Percentiles rank a stretch among this genome's conserved stretches.
Evolutionary conservation across 768 basidiomycete species (phyloP).

Genomic region (Hericium alpestre): DNA sequence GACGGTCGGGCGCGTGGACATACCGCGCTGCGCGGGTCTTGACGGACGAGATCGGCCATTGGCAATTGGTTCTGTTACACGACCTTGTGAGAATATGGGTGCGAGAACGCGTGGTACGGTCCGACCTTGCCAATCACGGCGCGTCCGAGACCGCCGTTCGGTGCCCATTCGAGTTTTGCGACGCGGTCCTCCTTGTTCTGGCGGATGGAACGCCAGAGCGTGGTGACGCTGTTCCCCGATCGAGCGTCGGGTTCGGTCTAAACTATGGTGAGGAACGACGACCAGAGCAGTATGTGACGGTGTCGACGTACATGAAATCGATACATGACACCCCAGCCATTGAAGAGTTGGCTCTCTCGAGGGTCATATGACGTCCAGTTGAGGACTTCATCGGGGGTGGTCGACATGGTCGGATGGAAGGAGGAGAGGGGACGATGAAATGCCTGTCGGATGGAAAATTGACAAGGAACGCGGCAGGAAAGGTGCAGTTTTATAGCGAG

Average conservation of each 20-base stretch:
- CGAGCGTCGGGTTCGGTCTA: constrained; percentile 56
- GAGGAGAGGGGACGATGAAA: constrained; percentile 14
- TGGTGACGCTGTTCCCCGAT: constrained; percentile 58
- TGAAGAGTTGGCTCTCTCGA: constrained; percentile 75
- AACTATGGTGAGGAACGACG: constrained; percentile 17
- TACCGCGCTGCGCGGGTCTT: constrained; percentile 53
- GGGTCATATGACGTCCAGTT: constrained; percentile 85
- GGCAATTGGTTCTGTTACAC: constrained; percentile 54
- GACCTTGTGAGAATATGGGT: constrained; percentile 3
- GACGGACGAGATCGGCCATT: constrained; percentile 75
- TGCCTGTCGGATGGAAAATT: constrained; percentile 14
- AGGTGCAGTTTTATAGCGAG: constrained; percentile 40
- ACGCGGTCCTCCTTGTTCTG: constrained; percentile 81
- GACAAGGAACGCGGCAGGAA: constrained; percentile 12
- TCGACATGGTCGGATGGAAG: constrained; percentile 32
- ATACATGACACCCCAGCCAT: constrained; percentile 70
- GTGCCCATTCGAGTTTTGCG: constrained; percentile 80
- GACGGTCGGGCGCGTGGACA: constrained; percentile 17
- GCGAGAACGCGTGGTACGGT: neutral
- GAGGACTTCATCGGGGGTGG: constrained; percentile 45
- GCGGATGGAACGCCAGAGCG: constrained; percentile 71
- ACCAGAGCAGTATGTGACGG: constrained; percentile 9
- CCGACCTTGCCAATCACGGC: constrained; percentile 78
- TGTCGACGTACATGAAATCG: constrained; percentile 56
- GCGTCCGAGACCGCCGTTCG: constrained; percentile 74